Evolutionary conservation across 495 filamentous ascomycete species (phyloP).

Genomic region (Aspergillus bridgeri): DNA sequence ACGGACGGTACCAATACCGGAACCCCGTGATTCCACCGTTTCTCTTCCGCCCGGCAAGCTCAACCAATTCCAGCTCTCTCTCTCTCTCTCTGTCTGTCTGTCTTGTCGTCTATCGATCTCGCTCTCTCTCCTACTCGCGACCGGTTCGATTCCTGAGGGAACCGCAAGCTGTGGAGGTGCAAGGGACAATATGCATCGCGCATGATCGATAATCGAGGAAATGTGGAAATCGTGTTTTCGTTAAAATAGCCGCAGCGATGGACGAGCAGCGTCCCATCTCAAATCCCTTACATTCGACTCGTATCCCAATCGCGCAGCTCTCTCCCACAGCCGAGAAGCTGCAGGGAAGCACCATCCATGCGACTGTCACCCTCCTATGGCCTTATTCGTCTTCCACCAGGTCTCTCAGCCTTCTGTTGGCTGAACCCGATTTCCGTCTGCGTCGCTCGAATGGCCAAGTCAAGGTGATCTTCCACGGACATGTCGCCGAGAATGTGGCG

Average conservation of each 20-base stretch:
- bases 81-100: neutral
- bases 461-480: constrained; percentile 71
- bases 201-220: constrained; percentile 11
- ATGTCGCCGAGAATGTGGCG: constrained; percentile 66
- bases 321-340: constrained; percentile 45
- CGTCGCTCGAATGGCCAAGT: constrained; percentile 77
- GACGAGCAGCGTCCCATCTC: constrained; percentile 26
- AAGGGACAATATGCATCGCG: neutral
- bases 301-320: constrained; percentile 66
- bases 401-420: constrained; percentile 70
- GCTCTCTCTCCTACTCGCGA: neutral
- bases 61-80: too few relatives aligned
- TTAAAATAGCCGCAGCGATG: constrained; percentile 29
- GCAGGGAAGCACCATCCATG: constrained; percentile 47
- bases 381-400: constrained; percentile 77
- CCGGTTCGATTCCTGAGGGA: neutral
- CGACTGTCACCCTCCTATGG: constrained; percentile 82
- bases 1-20: too few relatives aligned
- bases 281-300: constrained; percentile 25
- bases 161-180: neutral
- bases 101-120: neutral
- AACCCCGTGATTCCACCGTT: too few relatives aligned
- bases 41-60: too few relatives aligned
- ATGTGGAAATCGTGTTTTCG: constrained; percentile 16
- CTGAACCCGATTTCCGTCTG: constrained; percentile 83